Evolutionary conservation across 2,329 filamentous ascomycete genomes (phyloP).

Genomic region (Amauroascus verrucosus): DNA sequence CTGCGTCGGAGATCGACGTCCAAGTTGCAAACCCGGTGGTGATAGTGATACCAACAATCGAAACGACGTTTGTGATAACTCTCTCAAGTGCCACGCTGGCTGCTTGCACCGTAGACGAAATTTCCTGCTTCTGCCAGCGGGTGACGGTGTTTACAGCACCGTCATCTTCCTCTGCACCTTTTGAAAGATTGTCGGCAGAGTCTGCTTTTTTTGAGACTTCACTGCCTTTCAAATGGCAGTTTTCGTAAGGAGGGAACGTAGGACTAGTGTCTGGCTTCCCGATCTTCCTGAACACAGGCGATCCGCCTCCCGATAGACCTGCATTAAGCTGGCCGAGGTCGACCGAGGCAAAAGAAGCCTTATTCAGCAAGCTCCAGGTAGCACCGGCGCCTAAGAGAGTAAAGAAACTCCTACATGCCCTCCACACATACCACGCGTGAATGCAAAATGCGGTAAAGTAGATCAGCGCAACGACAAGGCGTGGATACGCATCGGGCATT

Average conservation of each 20-base stretch:
- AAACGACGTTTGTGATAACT: constrained; percentile 11
- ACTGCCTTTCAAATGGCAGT: constrained; percentile 2
- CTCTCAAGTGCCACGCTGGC: constrained; percentile 8
- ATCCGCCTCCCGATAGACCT: neutral
- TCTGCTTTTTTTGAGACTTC: neutral
- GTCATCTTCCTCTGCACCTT: constrained; percentile 1
- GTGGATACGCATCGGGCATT: constrained; percentile 8
- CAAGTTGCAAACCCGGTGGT: constrained; percentile 11
- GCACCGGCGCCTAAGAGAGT: constrained; percentile 9
- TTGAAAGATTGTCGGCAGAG: neutral
- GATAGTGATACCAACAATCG: constrained; percentile 13
- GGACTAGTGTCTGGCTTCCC: constrained; percentile 10
- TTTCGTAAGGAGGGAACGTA: constrained; percentile 9
- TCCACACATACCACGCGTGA: constrained; percentile 12
- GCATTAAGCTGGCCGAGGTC: constrained; percentile 8
- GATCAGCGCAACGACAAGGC: constrained; percentile 9
- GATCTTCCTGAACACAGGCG: constrained; percentile 11
- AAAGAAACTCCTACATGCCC: constrained; percentile 8
- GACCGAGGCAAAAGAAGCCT: constrained; percentile 11
- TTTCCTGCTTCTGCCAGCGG: constrained; percentile 11
- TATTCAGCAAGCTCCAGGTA: constrained; percentile 11
- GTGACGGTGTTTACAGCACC: constrained; percentile 9
- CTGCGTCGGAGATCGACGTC: constrained; percentile 8
- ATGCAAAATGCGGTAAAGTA: constrained; percentile 5
- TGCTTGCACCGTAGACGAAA: constrained; percentile 10